Conservation (phyloP, 768 basidiomycete species). For the Phaeolepiota aurea region DNA sequence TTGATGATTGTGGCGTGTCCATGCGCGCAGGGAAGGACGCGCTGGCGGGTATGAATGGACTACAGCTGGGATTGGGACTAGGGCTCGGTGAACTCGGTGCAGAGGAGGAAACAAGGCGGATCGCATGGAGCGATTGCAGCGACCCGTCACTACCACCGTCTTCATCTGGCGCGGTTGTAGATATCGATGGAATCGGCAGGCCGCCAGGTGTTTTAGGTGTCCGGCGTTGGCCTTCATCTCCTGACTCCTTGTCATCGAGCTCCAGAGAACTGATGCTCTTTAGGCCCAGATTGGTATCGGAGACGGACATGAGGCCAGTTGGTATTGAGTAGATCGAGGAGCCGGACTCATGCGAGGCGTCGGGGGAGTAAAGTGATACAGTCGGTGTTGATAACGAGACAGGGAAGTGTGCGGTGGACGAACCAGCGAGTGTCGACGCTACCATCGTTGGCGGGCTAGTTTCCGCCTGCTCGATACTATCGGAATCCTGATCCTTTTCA, state of each 20-base stretch:
- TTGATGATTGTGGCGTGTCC: constrained; percentile 5
- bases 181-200: constrained; percentile 45
- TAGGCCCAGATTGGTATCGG: constrained; percentile 1
- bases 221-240: constrained; percentile 1
- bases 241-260: neutral
- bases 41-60: no score
- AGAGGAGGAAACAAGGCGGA: neutral
- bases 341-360: constrained; percentile 14
- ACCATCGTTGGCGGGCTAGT: neutral
- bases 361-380: constrained; percentile 22
- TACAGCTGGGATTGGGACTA: no score
- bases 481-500: constrained; percentile 19
- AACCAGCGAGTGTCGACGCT: neutral
- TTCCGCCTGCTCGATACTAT: no score
- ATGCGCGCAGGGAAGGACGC: constrained; percentile 1
- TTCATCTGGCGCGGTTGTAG: constrained; percentile 38
- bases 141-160: constrained; percentile 16
- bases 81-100: neutral
- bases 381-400: constrained; percentile 33
- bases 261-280: neutral
- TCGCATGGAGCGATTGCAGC: constrained; percentile 8
- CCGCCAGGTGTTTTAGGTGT: constrained; percentile 24
- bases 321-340: constrained; percentile 34
- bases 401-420: constrained; percentile 21
- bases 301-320: constrained; percentile 15